Evolutionary conservation across 441 rosid species (phyloP).

Genomic region (Sinapis alba): DNA sequence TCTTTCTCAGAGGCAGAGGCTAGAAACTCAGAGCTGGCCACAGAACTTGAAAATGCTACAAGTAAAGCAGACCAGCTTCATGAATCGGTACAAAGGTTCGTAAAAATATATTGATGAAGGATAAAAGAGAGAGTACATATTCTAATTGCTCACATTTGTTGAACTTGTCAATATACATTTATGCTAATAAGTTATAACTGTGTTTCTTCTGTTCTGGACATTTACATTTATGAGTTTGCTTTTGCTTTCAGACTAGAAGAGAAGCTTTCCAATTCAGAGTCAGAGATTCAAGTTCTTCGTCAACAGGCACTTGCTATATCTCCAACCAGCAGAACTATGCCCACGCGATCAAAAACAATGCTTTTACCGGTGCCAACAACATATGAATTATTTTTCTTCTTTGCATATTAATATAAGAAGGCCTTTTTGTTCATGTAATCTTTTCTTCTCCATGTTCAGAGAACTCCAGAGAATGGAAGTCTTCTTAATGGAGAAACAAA

Average conservation of each 20-base stretch:
- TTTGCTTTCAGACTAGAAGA: slow-evolving; percentile 79
- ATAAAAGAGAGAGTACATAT: not conserved
- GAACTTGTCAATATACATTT: slow-evolving; percentile 6
- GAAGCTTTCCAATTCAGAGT: slow-evolving; percentile 95
- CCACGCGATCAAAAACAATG: slow-evolving; percentile 67
- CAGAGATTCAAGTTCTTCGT: slow-evolving; percentile 98
- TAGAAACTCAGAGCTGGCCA: slow-evolving; percentile 70
- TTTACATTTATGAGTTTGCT: slow-evolving; percentile 30
- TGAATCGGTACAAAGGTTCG: slow-evolving; percentile 97
- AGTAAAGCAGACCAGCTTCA: slow-evolving; percentile 88
- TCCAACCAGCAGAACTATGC: slow-evolving; percentile 82
- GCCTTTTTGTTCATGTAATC: slow-evolving; percentile 32
- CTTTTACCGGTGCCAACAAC: slow-evolving; percentile 63
- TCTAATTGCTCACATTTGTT: not conserved
- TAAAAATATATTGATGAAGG: slow-evolving; percentile 8
- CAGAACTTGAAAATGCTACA: slow-evolving; percentile 80
- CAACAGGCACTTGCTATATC: slow-evolving; percentile 97
- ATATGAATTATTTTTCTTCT: slow-evolving; percentile 12
- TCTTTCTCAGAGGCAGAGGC: slow-evolving; percentile 64
- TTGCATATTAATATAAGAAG: slow-evolving; percentile 11
- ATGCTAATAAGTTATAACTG: not conserved
- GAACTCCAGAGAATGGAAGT: slow-evolving; percentile 87
- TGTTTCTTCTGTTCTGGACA: slow-evolving; percentile 9
- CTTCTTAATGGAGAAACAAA: slow-evolving; percentile 71
- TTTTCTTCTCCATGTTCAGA: slow-evolving; percentile 44